Conservation (phyloP, 2,329 filamentous ascomycete species). For the Coniella lustricola region DNA sequence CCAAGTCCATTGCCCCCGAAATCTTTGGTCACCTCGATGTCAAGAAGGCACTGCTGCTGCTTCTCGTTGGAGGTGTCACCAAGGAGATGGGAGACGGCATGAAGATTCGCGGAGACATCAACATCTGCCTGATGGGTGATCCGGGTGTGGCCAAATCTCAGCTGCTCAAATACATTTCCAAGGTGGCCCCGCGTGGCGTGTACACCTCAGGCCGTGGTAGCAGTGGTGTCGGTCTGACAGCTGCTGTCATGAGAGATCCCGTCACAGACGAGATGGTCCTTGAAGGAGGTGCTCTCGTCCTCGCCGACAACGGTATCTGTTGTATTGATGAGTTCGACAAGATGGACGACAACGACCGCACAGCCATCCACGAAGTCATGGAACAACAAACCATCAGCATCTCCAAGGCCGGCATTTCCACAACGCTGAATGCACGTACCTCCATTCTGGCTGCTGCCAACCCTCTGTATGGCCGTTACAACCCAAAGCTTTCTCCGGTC, state of each 20-base stretch:
- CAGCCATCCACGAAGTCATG: slow-evolving; percentile 83
- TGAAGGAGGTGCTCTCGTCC: slow-evolving; percentile 70
- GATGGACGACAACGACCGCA: slow-evolving; percentile 79
- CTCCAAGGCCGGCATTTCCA: slow-evolving; percentile 64
- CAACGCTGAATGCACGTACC: slow-evolving; percentile 87
- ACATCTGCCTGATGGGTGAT: slow-evolving; percentile 98
- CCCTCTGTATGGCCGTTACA: slow-evolving; percentile 95
- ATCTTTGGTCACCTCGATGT: slow-evolving; percentile 96
- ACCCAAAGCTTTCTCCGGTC: slow-evolving; percentile 91
- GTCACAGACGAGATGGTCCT: slow-evolving; percentile 81
- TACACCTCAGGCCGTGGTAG: slow-evolving; percentile 77
- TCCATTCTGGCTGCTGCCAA: slow-evolving; percentile 95
- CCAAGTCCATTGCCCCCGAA: slow-evolving; percentile 93
- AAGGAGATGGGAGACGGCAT: slow-evolving; percentile 98
- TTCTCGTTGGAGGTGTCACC: slow-evolving; percentile 90
- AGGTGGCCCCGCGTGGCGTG: slow-evolving; percentile 88
- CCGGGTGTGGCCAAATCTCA: slow-evolving; percentile 99
- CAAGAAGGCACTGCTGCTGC: slow-evolving; percentile 92
- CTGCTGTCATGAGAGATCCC: slow-evolving; percentile 76
- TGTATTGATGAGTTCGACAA: slow-evolving; percentile 86
- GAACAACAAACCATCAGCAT: slow-evolving; percentile 83
- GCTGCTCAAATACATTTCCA: slow-evolving; percentile 95
- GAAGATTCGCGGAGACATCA: slow-evolving; percentile 98
- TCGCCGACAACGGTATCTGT: slow-evolving; percentile 79
- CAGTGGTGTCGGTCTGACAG: slow-evolving; percentile 75